Percentiles rank a stretch among this genome's conserved stretches.
phyloP scores from a whole-genome alignment of 176 grass and related monocot genomes.

The Lolium perenne region DNA sequence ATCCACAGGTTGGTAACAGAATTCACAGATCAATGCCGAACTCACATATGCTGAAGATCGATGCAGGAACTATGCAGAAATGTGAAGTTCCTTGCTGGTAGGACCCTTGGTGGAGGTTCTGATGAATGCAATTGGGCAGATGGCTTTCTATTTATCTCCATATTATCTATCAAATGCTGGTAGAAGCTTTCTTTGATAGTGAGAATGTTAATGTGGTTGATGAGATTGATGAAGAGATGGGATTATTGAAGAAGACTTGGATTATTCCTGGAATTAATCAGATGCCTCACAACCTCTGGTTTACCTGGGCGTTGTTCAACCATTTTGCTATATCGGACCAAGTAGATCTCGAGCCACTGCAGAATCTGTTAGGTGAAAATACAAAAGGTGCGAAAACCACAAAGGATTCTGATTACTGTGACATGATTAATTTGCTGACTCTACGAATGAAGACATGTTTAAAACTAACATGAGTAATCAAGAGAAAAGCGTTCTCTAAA shows the following conservation, averaged over 20 bases:
- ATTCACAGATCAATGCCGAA: no score
- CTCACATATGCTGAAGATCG: neutral
- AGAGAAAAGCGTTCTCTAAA: neutral
- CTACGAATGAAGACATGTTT: neutral
- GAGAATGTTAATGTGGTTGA: slow-evolving; percentile 66
- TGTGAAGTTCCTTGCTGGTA: slow-evolving; percentile 63
- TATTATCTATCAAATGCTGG: slow-evolving; percentile 63
- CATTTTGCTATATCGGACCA: slow-evolving; percentile 61
- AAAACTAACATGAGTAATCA: neutral
- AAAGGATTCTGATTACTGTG: slow-evolving; percentile 77
- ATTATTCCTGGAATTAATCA: slow-evolving; percentile 70
- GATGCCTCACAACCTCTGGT: slow-evolving; percentile 78
- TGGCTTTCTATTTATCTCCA: slow-evolving; percentile 67
- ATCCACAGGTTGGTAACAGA: no score
- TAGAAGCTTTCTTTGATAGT: slow-evolving; percentile 81
- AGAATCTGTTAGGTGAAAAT: slow-evolving; percentile 63
- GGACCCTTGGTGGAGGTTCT: slow-evolving; percentile 58
- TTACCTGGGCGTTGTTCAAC: slow-evolving; percentile 82
- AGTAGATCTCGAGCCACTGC: slow-evolving; percentile 68
- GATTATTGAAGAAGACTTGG: slow-evolving; percentile 70
- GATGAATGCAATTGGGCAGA: slow-evolving; percentile 80
- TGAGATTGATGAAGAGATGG: slow-evolving; percentile 81
- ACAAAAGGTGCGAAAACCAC: slow-evolving; percentile 62
- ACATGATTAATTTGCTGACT: slow-evolving; percentile 4
- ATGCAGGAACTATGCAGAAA: slow-evolving; percentile 64